These are phyloP conservation scores for Coniosporium tulheliwenetii DNA, from an alignment of 2,329 filamentous ascomycete species.

Conservation along the genomic window DNA sequence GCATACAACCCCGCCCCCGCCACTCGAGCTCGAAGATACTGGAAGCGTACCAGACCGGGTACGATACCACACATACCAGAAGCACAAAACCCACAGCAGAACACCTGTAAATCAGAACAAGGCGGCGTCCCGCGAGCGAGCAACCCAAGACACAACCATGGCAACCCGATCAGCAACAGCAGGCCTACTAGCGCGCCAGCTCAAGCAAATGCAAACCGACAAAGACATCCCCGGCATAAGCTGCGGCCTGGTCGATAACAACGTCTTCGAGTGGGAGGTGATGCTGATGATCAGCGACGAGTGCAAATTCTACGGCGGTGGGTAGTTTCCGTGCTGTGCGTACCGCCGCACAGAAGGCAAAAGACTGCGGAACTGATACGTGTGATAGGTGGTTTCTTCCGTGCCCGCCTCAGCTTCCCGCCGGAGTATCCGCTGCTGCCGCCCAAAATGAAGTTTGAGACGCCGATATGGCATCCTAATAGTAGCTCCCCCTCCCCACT, in stretches of 20 bases:
- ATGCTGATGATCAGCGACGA: constrained; percentile 98
- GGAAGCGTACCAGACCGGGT: no score
- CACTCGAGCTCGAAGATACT: no score
- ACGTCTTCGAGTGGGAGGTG: constrained; percentile 96
- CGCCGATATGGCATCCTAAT: constrained; percentile 86
- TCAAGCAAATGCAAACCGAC: constrained; percentile 85
- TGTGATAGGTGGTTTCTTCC: constrained; percentile 70
- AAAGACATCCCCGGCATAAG: constrained; percentile 91
- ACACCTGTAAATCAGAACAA: no score
- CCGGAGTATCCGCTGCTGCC: constrained; percentile 73
- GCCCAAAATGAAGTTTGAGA: constrained; percentile 75
- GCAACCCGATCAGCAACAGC: constrained; percentile 41
- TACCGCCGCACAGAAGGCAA: neutral
- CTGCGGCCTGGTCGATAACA: constrained; percentile 70
- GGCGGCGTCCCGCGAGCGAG: no score
- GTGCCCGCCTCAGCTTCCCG: constrained; percentile 71
- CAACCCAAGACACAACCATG: constrained; percentile 8
- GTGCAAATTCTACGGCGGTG: constrained; percentile 85
- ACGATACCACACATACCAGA: no score
- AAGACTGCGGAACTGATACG: no score
- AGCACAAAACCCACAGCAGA: no score
- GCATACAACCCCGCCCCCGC: no score
- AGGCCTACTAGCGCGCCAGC: constrained; percentile 63
- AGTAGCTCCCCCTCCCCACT: constrained; percentile 28
- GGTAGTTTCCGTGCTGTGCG: constrained; percentile 12